These are phyloP conservation scores for Phalaenopsis equestris DNA, from an alignment of 106 monocot species.

Conservation along the genomic window DNA sequence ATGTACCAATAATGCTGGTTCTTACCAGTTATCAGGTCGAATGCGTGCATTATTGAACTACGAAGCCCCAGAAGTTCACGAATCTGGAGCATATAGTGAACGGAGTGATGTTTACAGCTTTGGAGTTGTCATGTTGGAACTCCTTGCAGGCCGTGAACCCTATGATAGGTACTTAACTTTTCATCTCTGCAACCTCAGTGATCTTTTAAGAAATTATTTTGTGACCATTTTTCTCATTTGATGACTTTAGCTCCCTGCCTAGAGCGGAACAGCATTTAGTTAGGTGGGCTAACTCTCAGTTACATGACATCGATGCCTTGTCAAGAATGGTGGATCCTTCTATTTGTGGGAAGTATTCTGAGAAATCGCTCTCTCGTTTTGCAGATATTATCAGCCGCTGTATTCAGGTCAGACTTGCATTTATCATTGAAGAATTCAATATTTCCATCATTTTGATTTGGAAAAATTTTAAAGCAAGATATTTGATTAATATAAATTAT, in stretches of 20 bases:
- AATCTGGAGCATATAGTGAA: slow-evolving; percentile 56
- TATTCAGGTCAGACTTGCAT: slow-evolving; percentile 62
- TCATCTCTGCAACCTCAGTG: neutral
- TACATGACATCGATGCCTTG: slow-evolving; percentile 75
- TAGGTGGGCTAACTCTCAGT: slow-evolving; percentile 88
- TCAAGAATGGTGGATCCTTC: slow-evolving; percentile 87
- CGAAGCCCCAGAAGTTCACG: slow-evolving; percentile 84
- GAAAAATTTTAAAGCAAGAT: too few species aligned
- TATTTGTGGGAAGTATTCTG: slow-evolving; percentile 55
- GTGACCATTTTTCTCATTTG: neutral
- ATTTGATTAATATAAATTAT: too few species aligned
- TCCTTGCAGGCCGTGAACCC: slow-evolving; percentile 86
- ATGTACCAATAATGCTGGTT: slow-evolving; percentile 9
- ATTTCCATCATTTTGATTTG: too few species aligned
- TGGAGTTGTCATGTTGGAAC: slow-evolving; percentile 97
- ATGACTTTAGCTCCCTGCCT: slow-evolving; percentile 55
- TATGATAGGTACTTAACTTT: slow-evolving; percentile 59
- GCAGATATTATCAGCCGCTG: slow-evolving; percentile 96
- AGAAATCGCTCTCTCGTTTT: slow-evolving; percentile 84
- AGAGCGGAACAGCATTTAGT: slow-evolving; percentile 82
- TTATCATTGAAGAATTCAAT: neutral
- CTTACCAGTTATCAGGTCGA: slow-evolving; percentile 67
- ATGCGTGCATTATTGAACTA: slow-evolving; percentile 65
- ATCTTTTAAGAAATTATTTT: neutral
- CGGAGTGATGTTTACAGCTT: slow-evolving; percentile 97